Evolutionary conservation across 2,329 filamentous ascomycete species (phyloP).

Genomic region (Elsinoe arachidis): DNA sequence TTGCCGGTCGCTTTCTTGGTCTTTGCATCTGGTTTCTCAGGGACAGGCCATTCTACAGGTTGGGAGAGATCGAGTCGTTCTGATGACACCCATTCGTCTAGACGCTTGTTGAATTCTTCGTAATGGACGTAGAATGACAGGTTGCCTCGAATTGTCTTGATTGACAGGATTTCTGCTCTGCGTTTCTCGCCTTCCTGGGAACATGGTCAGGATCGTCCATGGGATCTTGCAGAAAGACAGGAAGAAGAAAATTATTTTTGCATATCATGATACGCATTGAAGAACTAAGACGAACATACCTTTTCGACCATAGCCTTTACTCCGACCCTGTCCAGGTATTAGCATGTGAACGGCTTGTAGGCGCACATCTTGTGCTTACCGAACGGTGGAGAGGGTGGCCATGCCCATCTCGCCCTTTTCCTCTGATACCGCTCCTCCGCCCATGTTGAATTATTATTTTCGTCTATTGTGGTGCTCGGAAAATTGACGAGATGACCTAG

Average conservation of each 20-base stretch:
- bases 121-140: slow-evolving; percentile 95
- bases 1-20: slow-evolving; percentile 55
- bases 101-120: slow-evolving; percentile 92
- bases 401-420: slow-evolving; percentile 63
- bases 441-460: slow-evolving; percentile 2
- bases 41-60: slow-evolving; percentile 93
- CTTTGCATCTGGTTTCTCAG: slow-evolving; percentile 84
- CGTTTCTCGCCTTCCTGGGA: slow-evolving; percentile 67
- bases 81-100: slow-evolving; percentile 80
- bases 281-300: slow-evolving; percentile 38
- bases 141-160: slow-evolving; percentile 79
- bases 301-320: slow-evolving; percentile 61
- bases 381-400: slow-evolving; percentile 75
- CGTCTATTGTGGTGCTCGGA: background rate
- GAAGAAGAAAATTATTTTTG: background rate
- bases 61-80: slow-evolving; percentile 75
- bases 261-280: slow-evolving; percentile 15
- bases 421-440: slow-evolving; percentile 6
- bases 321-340: slow-evolving; percentile 45
- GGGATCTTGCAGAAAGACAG: background rate
- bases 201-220: background rate
- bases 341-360: slow-evolving; percentile 4
- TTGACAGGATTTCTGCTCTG: slow-evolving; percentile 93
- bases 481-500: background rate
- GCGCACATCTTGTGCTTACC: slow-evolving; percentile 43